Evolutionary conservation across 2,329 filamentous ascomycete genomes (phyloP).

Genomic region (Monilinia polystroma): DNA sequence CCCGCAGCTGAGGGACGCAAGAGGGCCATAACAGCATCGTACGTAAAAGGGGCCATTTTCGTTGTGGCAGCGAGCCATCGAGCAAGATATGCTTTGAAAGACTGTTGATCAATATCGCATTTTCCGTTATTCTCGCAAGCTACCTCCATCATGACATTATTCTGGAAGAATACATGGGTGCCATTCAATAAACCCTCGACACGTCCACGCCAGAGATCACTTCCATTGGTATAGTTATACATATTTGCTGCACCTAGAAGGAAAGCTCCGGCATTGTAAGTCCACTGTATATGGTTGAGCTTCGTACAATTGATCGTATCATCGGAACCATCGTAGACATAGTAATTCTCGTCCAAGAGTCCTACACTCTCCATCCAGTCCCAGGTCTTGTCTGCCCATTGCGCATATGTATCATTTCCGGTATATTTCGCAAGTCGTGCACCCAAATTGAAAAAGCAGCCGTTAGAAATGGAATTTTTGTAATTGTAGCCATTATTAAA

Average conservation of each 20-base stretch:
- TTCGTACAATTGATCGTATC: slow-evolving; percentile 56
- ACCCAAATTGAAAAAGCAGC: slow-evolving; percentile 61
- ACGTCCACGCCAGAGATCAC: slow-evolving; percentile 59
- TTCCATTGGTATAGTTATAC: slow-evolving; percentile 60
- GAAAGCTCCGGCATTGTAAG: slow-evolving; percentile 67
- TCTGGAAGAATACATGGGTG: slow-evolving; percentile 54
- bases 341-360: slow-evolving; percentile 59
- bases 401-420: slow-evolving; percentile 70
- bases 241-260: slow-evolving; percentile 66
- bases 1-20: slow-evolving; percentile 54
- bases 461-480: slow-evolving; percentile 66
- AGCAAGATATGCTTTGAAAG: slow-evolving; percentile 61
- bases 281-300: slow-evolving; percentile 63
- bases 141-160: slow-evolving; percentile 61
- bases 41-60: slow-evolving; percentile 62
- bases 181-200: slow-evolving; percentile 57
- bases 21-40: slow-evolving; percentile 52
- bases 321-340: slow-evolving; percentile 62
- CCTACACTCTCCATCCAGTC: slow-evolving; percentile 61
- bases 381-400: slow-evolving; percentile 75
- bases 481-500: slow-evolving; percentile 82
- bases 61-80: slow-evolving; percentile 61
- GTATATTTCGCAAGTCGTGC: slow-evolving; percentile 75
- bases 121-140: slow-evolving; percentile 59
- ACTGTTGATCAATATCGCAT: slow-evolving; percentile 60